phyloP scores from a whole-genome alignment of 2,329 filamentous ascomycete species.

The Alternaria brassicae region DNA sequence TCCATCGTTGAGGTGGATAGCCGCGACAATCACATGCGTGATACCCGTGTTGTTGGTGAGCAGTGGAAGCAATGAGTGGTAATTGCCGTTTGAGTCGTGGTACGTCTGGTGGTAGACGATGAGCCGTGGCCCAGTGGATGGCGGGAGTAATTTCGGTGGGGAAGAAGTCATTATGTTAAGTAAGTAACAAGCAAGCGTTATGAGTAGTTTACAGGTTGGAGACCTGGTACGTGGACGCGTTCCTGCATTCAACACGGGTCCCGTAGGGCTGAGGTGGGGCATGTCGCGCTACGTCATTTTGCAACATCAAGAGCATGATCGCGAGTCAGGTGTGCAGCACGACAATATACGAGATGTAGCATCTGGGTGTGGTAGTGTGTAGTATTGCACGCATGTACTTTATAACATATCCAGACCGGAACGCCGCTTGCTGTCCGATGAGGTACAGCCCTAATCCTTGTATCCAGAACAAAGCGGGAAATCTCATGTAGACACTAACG shows the following conservation, averaged over 20 bases:
- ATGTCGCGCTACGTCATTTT: constrained; percentile 31
- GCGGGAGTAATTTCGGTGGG: constrained; percentile 44
- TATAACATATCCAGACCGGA: constrained; percentile 26
- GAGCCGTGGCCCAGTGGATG: constrained; percentile 51
- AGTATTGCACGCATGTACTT: constrained; percentile 10
- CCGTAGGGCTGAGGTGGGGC: constrained; percentile 43
- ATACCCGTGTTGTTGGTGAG: constrained; percentile 65
- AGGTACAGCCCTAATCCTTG: constrained; percentile 22
- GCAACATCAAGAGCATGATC: constrained; percentile 17
- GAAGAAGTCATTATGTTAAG: constrained; percentile 36
- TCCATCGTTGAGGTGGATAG: constrained; percentile 79
- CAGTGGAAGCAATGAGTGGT: constrained; percentile 69
- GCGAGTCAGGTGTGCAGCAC: background rate
- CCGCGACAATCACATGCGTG: constrained; percentile 86
- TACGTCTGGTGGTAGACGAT: constrained; percentile 72
- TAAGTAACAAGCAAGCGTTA: background rate
- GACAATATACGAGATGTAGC: constrained; percentile 1
- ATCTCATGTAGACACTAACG: constrained; percentile 18
- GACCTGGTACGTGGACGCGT: constrained; percentile 18
- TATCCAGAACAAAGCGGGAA: constrained; percentile 31
- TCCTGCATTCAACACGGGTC: constrained; percentile 13
- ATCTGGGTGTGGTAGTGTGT: background rate
- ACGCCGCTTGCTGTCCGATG: constrained; percentile 32
- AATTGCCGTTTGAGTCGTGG: constrained; percentile 61
- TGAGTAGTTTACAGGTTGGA: background rate